Evolutionary conservation across 208 protist species (phyloP).

Genomic region (Naegleria fowleri): DNA sequence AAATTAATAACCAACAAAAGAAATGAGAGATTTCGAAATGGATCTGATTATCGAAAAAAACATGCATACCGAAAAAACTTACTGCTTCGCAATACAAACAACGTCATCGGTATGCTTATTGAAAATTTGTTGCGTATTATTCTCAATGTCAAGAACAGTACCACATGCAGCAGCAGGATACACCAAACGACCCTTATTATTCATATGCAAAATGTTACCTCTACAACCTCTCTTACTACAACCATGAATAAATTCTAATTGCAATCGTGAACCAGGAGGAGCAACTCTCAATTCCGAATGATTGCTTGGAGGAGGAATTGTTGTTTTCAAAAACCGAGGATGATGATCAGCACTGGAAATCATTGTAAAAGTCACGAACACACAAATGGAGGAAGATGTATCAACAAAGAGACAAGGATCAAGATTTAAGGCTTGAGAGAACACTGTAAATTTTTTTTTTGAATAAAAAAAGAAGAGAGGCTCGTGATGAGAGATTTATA

Average conservation of each 20-base stretch:
- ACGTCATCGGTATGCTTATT: not conserved
- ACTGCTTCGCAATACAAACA: not conserved
- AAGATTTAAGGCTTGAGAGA: too few species aligned
- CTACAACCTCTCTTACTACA: not conserved
- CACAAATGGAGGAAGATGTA: too few species aligned
- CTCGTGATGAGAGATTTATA: too few species aligned
- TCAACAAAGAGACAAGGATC: too few species aligned
- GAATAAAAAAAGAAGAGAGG: too few species aligned
- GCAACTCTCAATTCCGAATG: not conserved
- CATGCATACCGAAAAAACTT: not conserved
- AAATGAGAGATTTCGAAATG: too few species aligned
- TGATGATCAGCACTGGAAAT: not conserved
- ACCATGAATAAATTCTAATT: not conserved
- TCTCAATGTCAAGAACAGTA: not conserved
- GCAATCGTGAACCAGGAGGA: not conserved
- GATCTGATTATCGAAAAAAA: too few species aligned
- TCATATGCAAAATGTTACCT: not conserved
- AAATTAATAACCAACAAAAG: too few species aligned
- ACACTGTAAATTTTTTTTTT: too few species aligned
- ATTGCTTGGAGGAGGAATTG: not conserved
- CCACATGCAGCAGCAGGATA: conserved; percentile 5
- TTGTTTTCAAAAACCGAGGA: not conserved
- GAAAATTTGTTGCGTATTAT: not conserved
- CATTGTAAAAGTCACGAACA: too few species aligned
- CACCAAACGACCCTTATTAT: not conserved